Evolutionary conservation across 2,329 filamentous ascomycete species (phyloP), one percentile per base, ranked within the genome.

Genomic region (Nectriaceae sp.): DNA sequence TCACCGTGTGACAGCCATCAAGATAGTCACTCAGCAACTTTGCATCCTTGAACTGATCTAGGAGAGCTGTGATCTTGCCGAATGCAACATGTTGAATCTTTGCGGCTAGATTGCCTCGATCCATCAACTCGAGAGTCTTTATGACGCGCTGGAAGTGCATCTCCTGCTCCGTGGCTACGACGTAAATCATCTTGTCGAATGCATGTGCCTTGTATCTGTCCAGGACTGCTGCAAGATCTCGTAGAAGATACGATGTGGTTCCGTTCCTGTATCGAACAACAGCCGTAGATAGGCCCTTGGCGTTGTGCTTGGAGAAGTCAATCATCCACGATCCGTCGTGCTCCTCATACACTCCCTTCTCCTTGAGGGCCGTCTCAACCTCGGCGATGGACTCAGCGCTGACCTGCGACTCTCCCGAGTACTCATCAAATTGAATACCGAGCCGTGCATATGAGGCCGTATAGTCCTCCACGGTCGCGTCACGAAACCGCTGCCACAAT

Each of bases 161-260:
- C 57, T 88, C 86, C 63, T 90, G 87, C 55, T 86, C 81, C 26
- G 80, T 82, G 0, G 86, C 85, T 19, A 90, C 83, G 4, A 91
- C 87, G 60, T 90, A 90, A 38, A 90, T 86, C 87, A 90, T 89
- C 62, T 88, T 83, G 70, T 90, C 87, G 59, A 89, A 90, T 1
- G 79, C 61, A 65, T 80, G 79, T 54, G 77, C 76, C 29, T 83
- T 76, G 44, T 77, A 60, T 33, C 87, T 78, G 56, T 83, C 79
- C 35, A 90, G 68, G 8, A 87, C 79, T 48, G 88, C 85, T 50
- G 83, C 85, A 49, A 90, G 84, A 61, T 90, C 87, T 40, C 87
- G 80, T 41, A 88, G 84, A 16, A 90, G 75, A 64, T 90, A 68
- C 26, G 51, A 67, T 26, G 21, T 73, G 11, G 46, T 69, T 45